A percentile compares a stretch with the other conserved stretches of the same genome.
These are phyloP conservation scores for Apiotrichum siamense DNA, from an alignment of 1,284 basidiomycete species.

Conservation along the genomic window DNA sequence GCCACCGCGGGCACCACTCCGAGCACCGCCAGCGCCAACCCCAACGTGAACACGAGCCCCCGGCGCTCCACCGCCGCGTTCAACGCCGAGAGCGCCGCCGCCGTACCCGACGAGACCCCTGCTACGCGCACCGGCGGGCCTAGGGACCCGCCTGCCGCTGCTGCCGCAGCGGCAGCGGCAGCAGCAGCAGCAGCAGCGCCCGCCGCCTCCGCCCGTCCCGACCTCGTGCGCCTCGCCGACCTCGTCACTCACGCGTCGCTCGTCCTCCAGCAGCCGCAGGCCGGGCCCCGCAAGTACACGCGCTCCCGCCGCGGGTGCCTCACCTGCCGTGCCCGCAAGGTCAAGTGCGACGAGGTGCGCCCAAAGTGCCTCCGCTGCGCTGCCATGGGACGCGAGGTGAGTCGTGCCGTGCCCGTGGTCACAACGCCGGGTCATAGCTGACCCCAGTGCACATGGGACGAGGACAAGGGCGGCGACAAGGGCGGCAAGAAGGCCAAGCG, in stretches of 20 bases:
- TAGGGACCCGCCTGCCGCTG: neutral
- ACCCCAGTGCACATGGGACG: constrained; percentile 4
- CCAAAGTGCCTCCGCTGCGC: constrained; percentile 20
- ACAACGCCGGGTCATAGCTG: neutral
- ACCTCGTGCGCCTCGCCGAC: constrained; percentile 6
- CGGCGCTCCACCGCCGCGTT: no score
- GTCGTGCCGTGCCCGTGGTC: no score
- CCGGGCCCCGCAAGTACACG: constrained; percentile 1
- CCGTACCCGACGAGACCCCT: neutral
- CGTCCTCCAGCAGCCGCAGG: neutral
- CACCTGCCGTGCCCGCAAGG: constrained; percentile 11
- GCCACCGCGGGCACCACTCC: neutral
- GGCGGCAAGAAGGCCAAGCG: neutral
- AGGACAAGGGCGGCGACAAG: neutral
- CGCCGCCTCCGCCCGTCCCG: neutral
- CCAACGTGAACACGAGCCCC: no score
- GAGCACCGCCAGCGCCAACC: no score
- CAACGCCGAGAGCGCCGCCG: no score
- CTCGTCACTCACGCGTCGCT: constrained; percentile 5
- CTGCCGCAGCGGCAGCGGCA: neutral
- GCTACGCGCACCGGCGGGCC: neutral
- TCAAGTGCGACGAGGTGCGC: constrained; percentile 18
- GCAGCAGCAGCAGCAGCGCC: neutral
- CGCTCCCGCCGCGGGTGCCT: constrained; percentile 5
- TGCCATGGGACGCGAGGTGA: constrained; percentile 3